Conservation (phyloP, 2,329 filamentous ascomycete species). For the Hypomyces perniciosus region DNA sequence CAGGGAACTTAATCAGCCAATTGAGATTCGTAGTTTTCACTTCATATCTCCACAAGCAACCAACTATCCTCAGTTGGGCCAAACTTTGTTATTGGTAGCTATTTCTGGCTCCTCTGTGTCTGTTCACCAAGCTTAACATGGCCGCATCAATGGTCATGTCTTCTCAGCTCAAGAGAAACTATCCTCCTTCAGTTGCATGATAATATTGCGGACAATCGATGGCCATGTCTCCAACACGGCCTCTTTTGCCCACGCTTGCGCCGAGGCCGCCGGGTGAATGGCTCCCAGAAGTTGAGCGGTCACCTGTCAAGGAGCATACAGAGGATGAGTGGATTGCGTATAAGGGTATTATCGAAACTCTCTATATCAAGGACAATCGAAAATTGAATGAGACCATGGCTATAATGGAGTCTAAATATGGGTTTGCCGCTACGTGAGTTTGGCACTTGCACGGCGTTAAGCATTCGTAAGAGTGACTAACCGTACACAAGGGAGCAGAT, state of each 20-base stretch:
- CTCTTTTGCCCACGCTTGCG: conserved; percentile 26
- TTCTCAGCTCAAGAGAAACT: conserved; percentile 1
- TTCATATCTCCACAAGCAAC: neutral
- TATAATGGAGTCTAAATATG: conserved; percentile 28
- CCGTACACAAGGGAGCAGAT: conserved; percentile 28
- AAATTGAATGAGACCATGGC: conserved; percentile 33
- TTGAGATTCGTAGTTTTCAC: neutral
- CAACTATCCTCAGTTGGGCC: neutral
- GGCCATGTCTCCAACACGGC: conserved; percentile 12
- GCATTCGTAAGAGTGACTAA: neutral
- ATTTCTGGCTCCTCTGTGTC: neutral
- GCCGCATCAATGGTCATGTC: conserved; percentile 7
- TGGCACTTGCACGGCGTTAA: conserved; percentile 1
- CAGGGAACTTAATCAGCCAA: conserved; percentile 11
- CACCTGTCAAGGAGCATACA: conserved; percentile 29
- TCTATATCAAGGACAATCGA: conserved; percentile 31
- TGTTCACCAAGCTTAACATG: conserved; percentile 3
- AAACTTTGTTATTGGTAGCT: neutral
- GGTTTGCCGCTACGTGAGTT: conserved; percentile 34
- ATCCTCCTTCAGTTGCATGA: conserved; percentile 6
- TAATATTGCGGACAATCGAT: neutral
- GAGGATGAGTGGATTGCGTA: conserved; percentile 31
- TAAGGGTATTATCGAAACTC: conserved; percentile 25
- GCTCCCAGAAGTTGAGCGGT: conserved; percentile 18
- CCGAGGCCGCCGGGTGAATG: conserved; percentile 27